phyloP scores from a whole-genome alignment of 2,329 filamentous ascomycete genomes.

The Tolypocladium nubicola region DNA sequence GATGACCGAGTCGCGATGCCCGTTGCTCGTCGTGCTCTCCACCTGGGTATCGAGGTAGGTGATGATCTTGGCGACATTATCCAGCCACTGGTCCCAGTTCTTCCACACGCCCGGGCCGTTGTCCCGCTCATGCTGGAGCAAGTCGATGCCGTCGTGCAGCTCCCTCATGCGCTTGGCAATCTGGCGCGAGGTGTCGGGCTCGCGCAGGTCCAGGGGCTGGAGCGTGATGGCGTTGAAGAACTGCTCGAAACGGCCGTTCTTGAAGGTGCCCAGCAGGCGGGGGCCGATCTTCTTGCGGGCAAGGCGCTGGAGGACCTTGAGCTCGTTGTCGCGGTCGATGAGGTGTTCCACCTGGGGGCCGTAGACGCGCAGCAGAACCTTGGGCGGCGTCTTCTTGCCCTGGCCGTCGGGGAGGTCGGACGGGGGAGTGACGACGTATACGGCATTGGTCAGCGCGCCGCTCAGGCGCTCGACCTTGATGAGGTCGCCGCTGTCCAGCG shows the following conservation, averaged over 20 bases:
- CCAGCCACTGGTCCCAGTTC: conserved; percentile 91
- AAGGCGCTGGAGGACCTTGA: conserved; percentile 75
- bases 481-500: conserved; percentile 56
- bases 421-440: conserved; percentile 87
- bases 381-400: conserved; percentile 41
- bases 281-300: conserved; percentile 91
- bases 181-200: conserved; percentile 74
- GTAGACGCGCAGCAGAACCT: conserved; percentile 83
- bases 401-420: conserved; percentile 37
- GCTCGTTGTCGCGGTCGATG: conserved; percentile 85
- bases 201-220: conserved; percentile 63
- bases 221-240: conserved; percentile 80
- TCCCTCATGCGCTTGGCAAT: conserved; percentile 98
- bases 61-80: conserved; percentile 51
- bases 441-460: conserved; percentile 89
- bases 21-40: conserved; percentile 21
- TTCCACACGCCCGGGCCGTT: conserved; percentile 75
- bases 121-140: conserved; percentile 67
- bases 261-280: conserved; percentile 80
- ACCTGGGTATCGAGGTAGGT: conserved; percentile 50
- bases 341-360: conserved; percentile 91
- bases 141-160: conserved; percentile 83
- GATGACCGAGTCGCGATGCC: conserved; percentile 14
- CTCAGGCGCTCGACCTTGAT: conserved; percentile 70
- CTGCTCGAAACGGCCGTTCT: conserved; percentile 91